A percentile compares a stretch with the other conserved stretches of the same genome.
These are phyloP conservation scores for Pseudogymnoascus sp. DNA, from an alignment of 2,329 filamentous ascomycete species.

Conservation along the genomic window DNA sequence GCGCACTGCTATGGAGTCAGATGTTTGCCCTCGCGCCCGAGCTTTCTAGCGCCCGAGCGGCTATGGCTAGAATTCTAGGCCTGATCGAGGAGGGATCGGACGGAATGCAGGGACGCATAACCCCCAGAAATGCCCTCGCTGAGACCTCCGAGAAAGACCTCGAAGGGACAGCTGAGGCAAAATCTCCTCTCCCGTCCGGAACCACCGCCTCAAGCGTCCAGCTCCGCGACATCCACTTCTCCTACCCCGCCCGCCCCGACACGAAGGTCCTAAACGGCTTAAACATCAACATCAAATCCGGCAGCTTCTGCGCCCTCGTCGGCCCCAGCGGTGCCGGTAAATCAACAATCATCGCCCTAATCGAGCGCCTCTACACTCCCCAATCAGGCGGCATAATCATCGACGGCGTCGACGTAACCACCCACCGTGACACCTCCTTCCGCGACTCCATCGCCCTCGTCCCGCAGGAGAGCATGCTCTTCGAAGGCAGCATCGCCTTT, in stretches of 20 bases:
- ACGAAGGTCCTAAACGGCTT: slow-evolving; percentile 49
- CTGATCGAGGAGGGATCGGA: slow-evolving; percentile 40
- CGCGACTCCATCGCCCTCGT: slow-evolving; percentile 49
- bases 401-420: slow-evolving; percentile 36
- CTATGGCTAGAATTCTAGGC: slow-evolving; percentile 50
- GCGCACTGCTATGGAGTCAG: slow-evolving; percentile 65
- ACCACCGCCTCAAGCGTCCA: slow-evolving; percentile 39
- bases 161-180: slow-evolving; percentile 32
- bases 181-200: slow-evolving; percentile 7
- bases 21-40: slow-evolving; percentile 70
- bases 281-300: slow-evolving; percentile 48
- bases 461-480: slow-evolving; percentile 51
- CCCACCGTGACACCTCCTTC: slow-evolving; percentile 37
- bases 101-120: slow-evolving; percentile 18
- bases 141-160: slow-evolving; percentile 28
- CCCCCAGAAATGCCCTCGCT: background rate
- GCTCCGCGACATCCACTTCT: slow-evolving; percentile 54
- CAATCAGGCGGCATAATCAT: slow-evolving; percentile 18
- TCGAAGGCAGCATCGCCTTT: slow-evolving; percentile 49
- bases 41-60: slow-evolving; percentile 56
- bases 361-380: slow-evolving; percentile 45
- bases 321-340: slow-evolving; percentile 62
- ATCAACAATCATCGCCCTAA: slow-evolving; percentile 54
- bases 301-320: slow-evolving; percentile 57
- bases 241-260: slow-evolving; percentile 58